Base-by-base conservation (phyloP, 2,329 filamentous ascomycete species). In the Fusarium neocosmosporiellum region DNA sequence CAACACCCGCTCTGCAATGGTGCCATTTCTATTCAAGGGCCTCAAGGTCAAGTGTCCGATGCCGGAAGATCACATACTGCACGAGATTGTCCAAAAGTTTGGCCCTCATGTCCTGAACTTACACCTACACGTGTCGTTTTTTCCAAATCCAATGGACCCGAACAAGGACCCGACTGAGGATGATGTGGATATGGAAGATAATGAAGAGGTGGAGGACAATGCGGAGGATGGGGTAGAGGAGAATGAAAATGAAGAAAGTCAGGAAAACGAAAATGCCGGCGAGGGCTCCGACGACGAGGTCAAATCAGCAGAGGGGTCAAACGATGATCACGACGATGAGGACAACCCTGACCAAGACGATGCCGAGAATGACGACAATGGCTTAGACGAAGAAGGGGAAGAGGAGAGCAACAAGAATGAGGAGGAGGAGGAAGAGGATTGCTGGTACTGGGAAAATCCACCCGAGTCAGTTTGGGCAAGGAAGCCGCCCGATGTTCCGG, bases 381-480 rank as follows among this genome's bases (percentile, higher is more conserved):
- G 48, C 34, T 13, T 24, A 4, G 55, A 41, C 33, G 48, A 20
- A 5, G 43, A 31, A 0, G n/a, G 57, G 1, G 14, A 59, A 22
- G 5, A 29, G 7, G 37, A 31, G 18, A 18, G 31, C 20, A 13
- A 59, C 4, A 18, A 43, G 4, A 34, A 66, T 20, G 46, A 31
- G 27, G 46, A 53, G 13, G 46, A 31, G 27, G 46, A 53, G 13
- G 46, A 53, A 20, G 46, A 46, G 41, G 22, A 53, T n/a, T 18
- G 27, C 1, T 48, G 55, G 64, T 62, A 71, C 22, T 62, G 55
- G 43, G n/a, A n/a, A 16, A 33, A 11, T 0, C 61, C 39, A 7
- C 69, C 70, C 0, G 57, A 37, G 7, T 72, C 69, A 16, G 65
- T 69, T 22, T 69, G 69, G 69, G 61, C 69, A 1, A 37, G 60